Conservation (phyloP, 2,329 filamentous ascomycete species). For the Aspergillus sp. region DNA sequence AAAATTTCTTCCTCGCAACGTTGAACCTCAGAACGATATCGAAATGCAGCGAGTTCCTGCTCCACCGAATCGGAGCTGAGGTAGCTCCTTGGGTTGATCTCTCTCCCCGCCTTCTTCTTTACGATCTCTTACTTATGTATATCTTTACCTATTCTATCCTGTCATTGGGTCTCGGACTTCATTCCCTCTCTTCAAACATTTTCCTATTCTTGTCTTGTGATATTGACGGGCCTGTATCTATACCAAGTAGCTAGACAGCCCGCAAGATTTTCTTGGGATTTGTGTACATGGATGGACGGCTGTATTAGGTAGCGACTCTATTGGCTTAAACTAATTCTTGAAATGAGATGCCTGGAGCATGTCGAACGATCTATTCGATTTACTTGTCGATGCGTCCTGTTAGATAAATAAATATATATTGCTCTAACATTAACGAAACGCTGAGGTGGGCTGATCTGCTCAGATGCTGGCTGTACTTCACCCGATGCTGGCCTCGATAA, state of each 20-base stretch:
- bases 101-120: slow-evolving; percentile 17
- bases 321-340: not conserved
- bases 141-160: not conserved
- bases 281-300: slow-evolving; percentile 11
- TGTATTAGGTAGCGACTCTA: not conserved
- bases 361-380: no score
- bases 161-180: not conserved
- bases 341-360: not conserved
- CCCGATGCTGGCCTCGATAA: no score
- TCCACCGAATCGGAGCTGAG: slow-evolving; percentile 28
- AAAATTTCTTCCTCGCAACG: slow-evolving; percentile 54
- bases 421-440: no score
- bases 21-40: slow-evolving; percentile 60
- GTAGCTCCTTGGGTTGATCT: not conserved
- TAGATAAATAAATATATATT: not conserved
- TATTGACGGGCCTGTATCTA: slow-evolving; percentile 10
- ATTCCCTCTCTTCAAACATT: slow-evolving; percentile 7
- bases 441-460: no score
- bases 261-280: slow-evolving; percentile 1
- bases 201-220: slow-evolving; percentile 10
- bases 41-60: slow-evolving; percentile 71
- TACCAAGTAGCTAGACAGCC: slow-evolving; percentile 9
- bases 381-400: no score
- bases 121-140: slow-evolving; percentile 2
- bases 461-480: no score